These are phyloP conservation scores for Hemisphaericaspora nanyangensis DNA, from an alignment of 805 yeast genomes.

Conservation along the genomic window DNA sequence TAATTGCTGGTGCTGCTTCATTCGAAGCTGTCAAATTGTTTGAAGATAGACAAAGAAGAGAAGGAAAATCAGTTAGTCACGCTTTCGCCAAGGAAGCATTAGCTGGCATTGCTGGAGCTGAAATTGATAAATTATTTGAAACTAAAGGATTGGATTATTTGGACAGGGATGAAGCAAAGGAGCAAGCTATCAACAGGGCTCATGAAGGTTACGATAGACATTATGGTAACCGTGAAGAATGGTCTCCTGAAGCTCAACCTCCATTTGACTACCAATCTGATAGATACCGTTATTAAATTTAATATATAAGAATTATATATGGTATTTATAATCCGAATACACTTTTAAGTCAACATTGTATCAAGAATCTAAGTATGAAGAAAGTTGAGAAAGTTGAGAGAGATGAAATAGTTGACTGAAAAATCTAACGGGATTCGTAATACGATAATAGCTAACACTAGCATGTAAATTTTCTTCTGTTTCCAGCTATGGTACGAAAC, in stretches of 20 bases:
- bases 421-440: no score
- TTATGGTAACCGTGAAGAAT: conserved; percentile 22
- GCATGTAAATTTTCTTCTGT: no score
- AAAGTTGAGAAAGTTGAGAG: no score
- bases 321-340: no score
- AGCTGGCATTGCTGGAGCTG: conserved; percentile 29
- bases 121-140: conserved; percentile 31
- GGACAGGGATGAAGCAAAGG: conserved; percentile 22
- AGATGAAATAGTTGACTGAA: no score
- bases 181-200: conserved; percentile 21
- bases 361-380: no score
- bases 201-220: conserved; percentile 22
- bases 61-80: conserved; percentile 30
- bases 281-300: conserved; percentile 17
- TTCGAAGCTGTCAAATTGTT: conserved; percentile 28
- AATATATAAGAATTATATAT: no score
- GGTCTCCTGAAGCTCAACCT: conserved; percentile 24
- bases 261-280: conserved; percentile 24
- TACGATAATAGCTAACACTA: no score
- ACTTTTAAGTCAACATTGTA: no score
- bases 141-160: conserved; percentile 31
- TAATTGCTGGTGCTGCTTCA: conserved; percentile 31
- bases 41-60: conserved; percentile 29
- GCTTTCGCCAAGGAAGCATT: conserved; percentile 26
- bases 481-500: no score